Conservation (phyloP, 192 early-diverging fungal species). For the Phlyctochytrium planicorne region DNA sequence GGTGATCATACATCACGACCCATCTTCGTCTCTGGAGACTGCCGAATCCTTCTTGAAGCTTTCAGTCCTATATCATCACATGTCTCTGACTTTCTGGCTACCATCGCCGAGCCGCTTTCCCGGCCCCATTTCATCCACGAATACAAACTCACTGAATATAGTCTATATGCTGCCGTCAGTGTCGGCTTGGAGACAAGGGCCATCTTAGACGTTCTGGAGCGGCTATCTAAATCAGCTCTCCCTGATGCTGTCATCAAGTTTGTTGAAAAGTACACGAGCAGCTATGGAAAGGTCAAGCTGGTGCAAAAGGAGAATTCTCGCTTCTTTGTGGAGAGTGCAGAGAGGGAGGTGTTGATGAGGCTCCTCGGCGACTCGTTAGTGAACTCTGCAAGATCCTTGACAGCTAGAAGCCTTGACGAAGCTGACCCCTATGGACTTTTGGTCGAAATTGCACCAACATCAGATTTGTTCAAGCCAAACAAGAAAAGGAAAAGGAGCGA, state of each 20-base stretch:
- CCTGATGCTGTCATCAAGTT: conserved; percentile 73
- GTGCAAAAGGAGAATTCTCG: conserved; percentile 87
- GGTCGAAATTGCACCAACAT: not conserved
- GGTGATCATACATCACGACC: conserved; percentile 84
- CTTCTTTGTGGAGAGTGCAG: conserved; percentile 89
- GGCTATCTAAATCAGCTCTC: conserved; percentile 79
- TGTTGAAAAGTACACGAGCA: conserved; percentile 78
- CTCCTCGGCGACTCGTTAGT: conserved; percentile 76
- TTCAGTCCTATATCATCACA: conserved; percentile 96
- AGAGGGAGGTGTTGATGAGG: conserved; percentile 77
- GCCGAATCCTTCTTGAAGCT: conserved; percentile 89
- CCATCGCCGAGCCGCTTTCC: conserved; percentile 90
- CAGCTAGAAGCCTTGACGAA: not conserved
- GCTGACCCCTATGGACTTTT: conserved; percentile 3
- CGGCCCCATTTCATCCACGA: conserved; percentile 67
- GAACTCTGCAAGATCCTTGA: conserved; percentile 51
- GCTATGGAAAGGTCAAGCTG: conserved; percentile 95
- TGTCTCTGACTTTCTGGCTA: conserved; percentile 87
- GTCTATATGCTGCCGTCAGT: conserved; percentile 94
- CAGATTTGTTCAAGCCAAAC: not conserved
- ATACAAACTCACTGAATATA: conserved; percentile 93
- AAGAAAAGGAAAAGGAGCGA: not conserved
- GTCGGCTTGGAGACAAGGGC: conserved; percentile 89
- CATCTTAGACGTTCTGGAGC: conserved; percentile 88
- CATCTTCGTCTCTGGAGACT: conserved; percentile 83